Conservation (phyloP, 192 early-diverging fungal species). For the Backusella sp. region DNA sequence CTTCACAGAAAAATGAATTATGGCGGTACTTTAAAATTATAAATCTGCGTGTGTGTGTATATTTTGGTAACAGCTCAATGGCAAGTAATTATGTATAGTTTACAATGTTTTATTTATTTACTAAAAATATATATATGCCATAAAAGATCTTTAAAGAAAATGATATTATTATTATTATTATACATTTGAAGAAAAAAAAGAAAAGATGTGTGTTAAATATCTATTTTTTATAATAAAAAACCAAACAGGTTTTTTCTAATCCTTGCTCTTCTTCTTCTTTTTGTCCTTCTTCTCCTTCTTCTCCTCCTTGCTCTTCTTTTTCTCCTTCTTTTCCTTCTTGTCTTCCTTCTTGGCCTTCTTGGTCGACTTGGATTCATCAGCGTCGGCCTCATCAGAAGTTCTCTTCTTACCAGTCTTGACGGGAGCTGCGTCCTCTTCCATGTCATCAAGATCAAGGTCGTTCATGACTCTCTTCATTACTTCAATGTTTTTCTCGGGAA, state of each 20-base stretch:
- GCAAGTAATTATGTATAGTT: too few species aligned
- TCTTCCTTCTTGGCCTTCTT: conserved; percentile 47
- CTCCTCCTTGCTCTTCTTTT: conserved; percentile 56
- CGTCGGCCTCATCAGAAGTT: conserved; percentile 66
- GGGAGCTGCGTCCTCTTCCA: conserved; percentile 20
- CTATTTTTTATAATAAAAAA: background rate
- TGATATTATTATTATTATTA: background rate
- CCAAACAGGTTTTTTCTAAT: conserved; percentile 9
- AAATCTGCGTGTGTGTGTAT: background rate
- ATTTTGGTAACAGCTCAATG: too few species aligned
- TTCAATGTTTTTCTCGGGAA: conserved; percentile 91
- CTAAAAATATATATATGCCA: too few species aligned
- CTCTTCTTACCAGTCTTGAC: conserved; percentile 46
- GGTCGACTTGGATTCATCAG: conserved; percentile 47
- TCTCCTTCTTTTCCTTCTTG: conserved; percentile 46
- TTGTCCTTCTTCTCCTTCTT: conserved; percentile 61
- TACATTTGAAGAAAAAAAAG: background rate
- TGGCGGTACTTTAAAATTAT: background rate
- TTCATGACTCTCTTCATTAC: conserved; percentile 88
- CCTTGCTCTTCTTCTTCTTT: conserved; percentile 52
- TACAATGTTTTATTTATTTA: too few species aligned
- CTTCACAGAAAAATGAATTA: background rate
- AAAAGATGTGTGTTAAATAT: background rate
- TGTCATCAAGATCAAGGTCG: conserved; percentile 48
- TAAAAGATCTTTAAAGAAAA: background rate